Evolutionary conservation across 169 alveolate genomes (phyloP).

Genomic region (Eimeria acervulina): DNA sequence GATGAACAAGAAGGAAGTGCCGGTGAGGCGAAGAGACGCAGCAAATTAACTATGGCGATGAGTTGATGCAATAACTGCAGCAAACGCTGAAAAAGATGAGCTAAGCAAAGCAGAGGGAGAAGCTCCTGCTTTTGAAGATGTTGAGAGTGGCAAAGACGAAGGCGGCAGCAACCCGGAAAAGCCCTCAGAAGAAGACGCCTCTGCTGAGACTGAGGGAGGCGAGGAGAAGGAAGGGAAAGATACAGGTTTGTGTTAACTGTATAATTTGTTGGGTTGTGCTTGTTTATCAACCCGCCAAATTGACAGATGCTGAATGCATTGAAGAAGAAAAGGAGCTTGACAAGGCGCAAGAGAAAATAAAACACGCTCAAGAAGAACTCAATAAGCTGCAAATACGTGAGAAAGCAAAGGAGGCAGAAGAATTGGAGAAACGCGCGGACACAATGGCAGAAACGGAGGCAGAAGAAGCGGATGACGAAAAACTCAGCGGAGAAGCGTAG

Average conservation of each 20-base stretch:
- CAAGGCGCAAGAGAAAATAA: constrained; percentile 60
- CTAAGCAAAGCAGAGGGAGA: not conserved
- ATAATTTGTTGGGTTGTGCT: not conserved
- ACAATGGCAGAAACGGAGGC: constrained; percentile 33
- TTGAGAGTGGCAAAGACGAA: not conserved
- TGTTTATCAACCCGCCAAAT: not conserved
- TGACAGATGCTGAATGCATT: constrained; percentile 22
- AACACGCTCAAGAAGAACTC: constrained; percentile 48
- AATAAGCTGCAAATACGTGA: not conserved
- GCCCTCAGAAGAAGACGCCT: not conserved
- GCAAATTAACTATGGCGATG: not conserved
- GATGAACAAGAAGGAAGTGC: constrained; percentile 7
- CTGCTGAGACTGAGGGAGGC: not conserved
- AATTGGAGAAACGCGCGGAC: not conserved
- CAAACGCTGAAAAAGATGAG: not conserved
- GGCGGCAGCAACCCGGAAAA: not conserved
- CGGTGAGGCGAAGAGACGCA: not conserved
- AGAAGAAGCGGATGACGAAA: constrained; percentile 50
- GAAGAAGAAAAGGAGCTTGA: constrained; percentile 57
- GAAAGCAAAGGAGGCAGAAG: not conserved
- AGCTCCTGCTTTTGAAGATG: not conserved
- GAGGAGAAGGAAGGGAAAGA: constrained; percentile 1
- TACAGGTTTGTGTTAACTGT: not conserved
- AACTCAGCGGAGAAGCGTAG: constrained; percentile 30
- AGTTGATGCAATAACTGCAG: not conserved